A percentile compares a stretch with the other conserved stretches of the same genome.
phyloP scores from a whole-genome alignment of 2,329 filamentous ascomycete species.

The Chaetomium strumarium region DNA sequence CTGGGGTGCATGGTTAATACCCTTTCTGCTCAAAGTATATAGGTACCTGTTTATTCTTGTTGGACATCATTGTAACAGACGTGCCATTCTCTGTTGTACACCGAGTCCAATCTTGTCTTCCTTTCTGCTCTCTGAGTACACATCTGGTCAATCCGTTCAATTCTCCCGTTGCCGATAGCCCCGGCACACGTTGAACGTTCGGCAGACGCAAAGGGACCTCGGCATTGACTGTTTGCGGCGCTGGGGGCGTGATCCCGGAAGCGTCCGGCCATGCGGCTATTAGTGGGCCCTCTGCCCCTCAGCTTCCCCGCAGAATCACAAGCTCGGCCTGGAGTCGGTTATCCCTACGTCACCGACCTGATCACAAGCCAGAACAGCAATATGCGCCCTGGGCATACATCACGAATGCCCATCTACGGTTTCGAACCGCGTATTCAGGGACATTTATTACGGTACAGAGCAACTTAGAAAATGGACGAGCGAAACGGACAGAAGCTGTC shows the following conservation, averaged over 20 bases:
- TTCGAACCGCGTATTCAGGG: too few relatives aligned
- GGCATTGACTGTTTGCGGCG: conserved; percentile 12
- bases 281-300: conserved; percentile 8
- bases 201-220: conserved; percentile 13
- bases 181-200: background rate
- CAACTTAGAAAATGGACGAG: background rate
- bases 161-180: background rate
- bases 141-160: background rate
- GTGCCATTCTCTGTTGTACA: too few relatives aligned
- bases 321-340: conserved; percentile 50
- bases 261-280: conserved; percentile 17
- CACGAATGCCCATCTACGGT: too few relatives aligned
- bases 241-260: conserved; percentile 17
- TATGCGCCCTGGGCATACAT: too few relatives aligned
- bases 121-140: background rate
- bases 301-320: conserved; percentile 50
- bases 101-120: background rate
- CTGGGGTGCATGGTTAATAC: conserved; percentile 1
- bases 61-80: too few relatives aligned
- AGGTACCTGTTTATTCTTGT: background rate
- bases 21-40: background rate
- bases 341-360: conserved; percentile 32
- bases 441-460: too few relatives aligned
- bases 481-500: background rate
- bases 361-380: conserved; percentile 27